These are phyloP conservation scores for Bassia scoparia DNA, from an alignment of 148 eudicot species.

Conservation along the genomic window DNA sequence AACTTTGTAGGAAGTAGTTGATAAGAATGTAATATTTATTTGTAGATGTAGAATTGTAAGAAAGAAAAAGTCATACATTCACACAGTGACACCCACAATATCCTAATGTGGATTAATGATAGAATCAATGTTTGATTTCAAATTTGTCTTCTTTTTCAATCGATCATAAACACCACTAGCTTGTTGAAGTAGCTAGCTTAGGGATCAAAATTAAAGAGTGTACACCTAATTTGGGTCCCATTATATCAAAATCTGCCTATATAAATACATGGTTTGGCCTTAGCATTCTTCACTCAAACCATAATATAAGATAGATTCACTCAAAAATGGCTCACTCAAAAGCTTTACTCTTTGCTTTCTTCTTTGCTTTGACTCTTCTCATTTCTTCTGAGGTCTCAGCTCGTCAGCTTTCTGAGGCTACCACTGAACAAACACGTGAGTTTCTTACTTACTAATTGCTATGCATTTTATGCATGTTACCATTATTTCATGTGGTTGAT, in stretches of 20 bases:
- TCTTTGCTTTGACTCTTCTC: neutral
- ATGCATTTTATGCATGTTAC: neutral
- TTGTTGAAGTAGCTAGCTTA: too few relatives aligned
- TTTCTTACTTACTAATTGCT: neutral
- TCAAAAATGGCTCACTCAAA: conserved; percentile 9
- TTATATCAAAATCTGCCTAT: neutral
- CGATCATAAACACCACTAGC: neutral
- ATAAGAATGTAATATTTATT: too few relatives aligned
- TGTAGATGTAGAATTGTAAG: too few relatives aligned
- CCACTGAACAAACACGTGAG: neutral
- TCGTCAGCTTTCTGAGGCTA: conserved; percentile 12
- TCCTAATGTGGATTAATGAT: too few relatives aligned
- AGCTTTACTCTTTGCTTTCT: neutral
- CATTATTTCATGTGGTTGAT: too few relatives aligned
- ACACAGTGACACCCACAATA: too few relatives aligned
- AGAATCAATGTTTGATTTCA: too few relatives aligned
- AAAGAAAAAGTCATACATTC: too few relatives aligned
- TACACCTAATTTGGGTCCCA: neutral
- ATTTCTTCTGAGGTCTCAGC: conserved; percentile 14
- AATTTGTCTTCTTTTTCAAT: too few relatives aligned
- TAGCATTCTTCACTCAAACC: neutral
- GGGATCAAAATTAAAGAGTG: neutral
- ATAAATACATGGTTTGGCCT: neutral
- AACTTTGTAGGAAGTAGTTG: too few relatives aligned
- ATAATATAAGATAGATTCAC: too few relatives aligned